Conservation (phyloP, 2,329 filamentous ascomycete species). For the Hirsutella thompsonii region DNA sequence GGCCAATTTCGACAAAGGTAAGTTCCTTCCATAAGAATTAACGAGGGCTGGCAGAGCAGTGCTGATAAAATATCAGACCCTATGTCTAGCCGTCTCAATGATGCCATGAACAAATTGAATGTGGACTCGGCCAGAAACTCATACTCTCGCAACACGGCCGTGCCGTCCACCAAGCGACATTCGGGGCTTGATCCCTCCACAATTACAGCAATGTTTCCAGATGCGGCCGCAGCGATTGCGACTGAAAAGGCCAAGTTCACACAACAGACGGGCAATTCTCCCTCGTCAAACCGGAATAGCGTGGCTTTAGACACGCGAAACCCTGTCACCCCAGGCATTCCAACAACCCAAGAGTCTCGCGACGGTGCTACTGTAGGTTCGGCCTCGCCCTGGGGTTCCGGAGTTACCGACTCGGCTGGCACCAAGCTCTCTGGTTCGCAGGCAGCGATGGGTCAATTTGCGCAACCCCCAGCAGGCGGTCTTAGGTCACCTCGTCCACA, state of each 20-base stretch:
- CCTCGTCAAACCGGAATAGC: conserved; percentile 88
- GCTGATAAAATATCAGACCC: conserved; percentile 49
- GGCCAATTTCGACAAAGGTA: conserved; percentile 93
- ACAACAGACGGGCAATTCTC: conserved; percentile 81
- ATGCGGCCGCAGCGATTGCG: conserved; percentile 94
- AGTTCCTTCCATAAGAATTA: conserved; percentile 8
- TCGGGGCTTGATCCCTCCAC: conserved; percentile 87
- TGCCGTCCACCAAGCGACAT: conserved; percentile 68
- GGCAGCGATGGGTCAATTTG: conserved; percentile 87
- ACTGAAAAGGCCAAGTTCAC: conserved; percentile 97
- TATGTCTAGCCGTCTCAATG: conserved; percentile 90
- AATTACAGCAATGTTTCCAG: conserved; percentile 98
- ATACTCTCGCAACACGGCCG: conserved; percentile 65
- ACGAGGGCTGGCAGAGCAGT: background rate
- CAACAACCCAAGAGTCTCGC: conserved; percentile 32
- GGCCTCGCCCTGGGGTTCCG: conserved; percentile 63
- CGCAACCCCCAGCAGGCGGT: conserved; percentile 60
- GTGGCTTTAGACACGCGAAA: conserved; percentile 62
- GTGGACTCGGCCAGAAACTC: conserved; percentile 82
- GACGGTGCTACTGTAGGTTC: conserved; percentile 12
- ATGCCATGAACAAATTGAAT: conserved; percentile 92
- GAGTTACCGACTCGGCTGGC: conserved; percentile 34
- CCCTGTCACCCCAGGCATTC: conserved; percentile 67
- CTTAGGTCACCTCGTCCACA: conserved; percentile 71
- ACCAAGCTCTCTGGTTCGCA: conserved; percentile 71